Evolutionary conservation across 176 grass and related monocot species (phyloP).

Genomic region (Microstegium vimineum): DNA sequence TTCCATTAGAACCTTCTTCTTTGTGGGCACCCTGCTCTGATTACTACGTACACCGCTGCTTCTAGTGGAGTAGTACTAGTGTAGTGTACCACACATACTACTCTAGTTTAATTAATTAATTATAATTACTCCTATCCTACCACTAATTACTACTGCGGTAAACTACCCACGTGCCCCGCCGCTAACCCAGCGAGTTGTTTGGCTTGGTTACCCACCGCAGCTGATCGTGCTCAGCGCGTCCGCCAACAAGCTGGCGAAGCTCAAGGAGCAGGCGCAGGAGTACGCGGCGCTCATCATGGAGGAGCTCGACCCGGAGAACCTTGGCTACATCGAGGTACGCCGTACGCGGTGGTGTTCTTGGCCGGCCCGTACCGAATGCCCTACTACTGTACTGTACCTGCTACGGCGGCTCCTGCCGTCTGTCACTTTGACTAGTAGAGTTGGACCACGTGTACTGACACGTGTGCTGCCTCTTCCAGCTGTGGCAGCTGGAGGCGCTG

Average conservation of each 20-base stretch:
- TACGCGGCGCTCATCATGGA: slow-evolving; percentile 97
- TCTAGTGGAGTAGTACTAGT: not conserved
- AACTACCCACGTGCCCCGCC: slow-evolving; percentile 2
- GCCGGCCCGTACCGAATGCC: not conserved
- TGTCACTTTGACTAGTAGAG: not conserved
- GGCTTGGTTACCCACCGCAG: slow-evolving; percentile 25
- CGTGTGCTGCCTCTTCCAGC: slow-evolving; percentile 21
- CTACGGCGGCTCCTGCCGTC: not conserved
- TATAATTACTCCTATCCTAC: not conserved
- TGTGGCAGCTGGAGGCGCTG: slow-evolving; percentile 91
- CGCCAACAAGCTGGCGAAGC: slow-evolving; percentile 93
- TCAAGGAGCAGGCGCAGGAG: slow-evolving; percentile 97
- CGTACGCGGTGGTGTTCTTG: not conserved
- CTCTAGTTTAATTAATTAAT: not conserved
- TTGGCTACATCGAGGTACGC: slow-evolving; percentile 93
- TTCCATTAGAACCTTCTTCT: slow-evolving; percentile 38
- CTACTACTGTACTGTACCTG: slow-evolving; percentile 6
- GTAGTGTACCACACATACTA: not conserved
- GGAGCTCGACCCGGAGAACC: slow-evolving; percentile 96
- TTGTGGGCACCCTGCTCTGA: slow-evolving; percentile 1
- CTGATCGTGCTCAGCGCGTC: slow-evolving; percentile 92
- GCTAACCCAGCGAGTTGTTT: slow-evolving; percentile 2
- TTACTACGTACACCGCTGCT: not conserved
- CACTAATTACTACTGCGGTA: not conserved
- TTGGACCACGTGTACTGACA: not conserved